Evolutionary conservation across 192 early-diverging fungal species (phyloP).

Genomic region (Backusella morwellensis): DNA sequence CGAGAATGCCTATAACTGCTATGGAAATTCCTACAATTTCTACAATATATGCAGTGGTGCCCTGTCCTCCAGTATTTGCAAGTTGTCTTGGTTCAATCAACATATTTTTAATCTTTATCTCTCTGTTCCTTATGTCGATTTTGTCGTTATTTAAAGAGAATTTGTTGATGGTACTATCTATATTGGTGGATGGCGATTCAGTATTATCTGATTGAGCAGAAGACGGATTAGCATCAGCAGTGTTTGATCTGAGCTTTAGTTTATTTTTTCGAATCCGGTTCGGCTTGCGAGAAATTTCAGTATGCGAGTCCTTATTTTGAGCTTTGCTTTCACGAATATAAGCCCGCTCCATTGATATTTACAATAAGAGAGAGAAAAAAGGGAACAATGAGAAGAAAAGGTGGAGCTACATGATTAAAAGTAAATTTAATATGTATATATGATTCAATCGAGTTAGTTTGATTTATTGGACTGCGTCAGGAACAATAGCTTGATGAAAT

Average conservation of each 20-base stretch:
- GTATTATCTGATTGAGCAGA: not conserved
- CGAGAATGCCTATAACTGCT: not conserved
- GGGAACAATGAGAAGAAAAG: not conserved
- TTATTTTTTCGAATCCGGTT: not conserved
- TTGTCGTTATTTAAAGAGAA: not conserved
- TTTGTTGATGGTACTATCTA: not conserved
- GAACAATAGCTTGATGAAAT: slow-evolving; percentile 5
- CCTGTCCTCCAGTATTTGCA: not conserved
- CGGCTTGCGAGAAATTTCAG: not conserved
- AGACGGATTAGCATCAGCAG: not conserved
- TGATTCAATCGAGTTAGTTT: not conserved
- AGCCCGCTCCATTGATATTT: not conserved
- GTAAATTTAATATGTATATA: not conserved
- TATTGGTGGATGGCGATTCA: not conserved
- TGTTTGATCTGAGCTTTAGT: not conserved
- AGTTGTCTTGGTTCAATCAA: not conserved
- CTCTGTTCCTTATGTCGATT: not conserved
- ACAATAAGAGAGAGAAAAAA: not conserved
- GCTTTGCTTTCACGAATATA: not conserved
- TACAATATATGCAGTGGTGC: not conserved
- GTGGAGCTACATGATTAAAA: not conserved
- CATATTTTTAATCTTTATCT: not conserved
- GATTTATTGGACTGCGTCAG: not conserved
- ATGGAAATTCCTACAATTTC: not conserved
- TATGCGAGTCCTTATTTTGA: not conserved